Conservation (phyloP, 768 basidiomycete species). For the Mrakia gelida region DNA sequence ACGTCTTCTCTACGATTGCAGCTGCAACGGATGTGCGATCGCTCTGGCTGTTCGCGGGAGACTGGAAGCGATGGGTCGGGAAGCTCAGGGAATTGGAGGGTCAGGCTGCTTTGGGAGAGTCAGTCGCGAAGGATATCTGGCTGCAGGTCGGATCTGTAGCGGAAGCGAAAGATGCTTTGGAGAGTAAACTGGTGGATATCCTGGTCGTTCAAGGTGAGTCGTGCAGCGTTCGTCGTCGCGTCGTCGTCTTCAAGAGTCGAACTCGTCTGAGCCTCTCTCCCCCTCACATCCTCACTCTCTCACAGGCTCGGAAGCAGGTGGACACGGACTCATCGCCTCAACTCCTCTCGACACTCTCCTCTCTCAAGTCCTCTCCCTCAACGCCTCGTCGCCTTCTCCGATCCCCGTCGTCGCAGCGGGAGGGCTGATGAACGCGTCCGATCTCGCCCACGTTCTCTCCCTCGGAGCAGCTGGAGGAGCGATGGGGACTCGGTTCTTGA, state of each 20-base stretch:
- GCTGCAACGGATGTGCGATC: constrained; percentile 49
- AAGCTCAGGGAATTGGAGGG: constrained; percentile 50
- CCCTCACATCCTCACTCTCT: not conserved
- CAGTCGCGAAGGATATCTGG: constrained; percentile 48
- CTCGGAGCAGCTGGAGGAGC: constrained; percentile 67
- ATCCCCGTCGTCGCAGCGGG: constrained; percentile 65
- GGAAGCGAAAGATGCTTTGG: constrained; percentile 58
- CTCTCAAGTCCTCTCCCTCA: constrained; percentile 51
- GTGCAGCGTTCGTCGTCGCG: not conserved
- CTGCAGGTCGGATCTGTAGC: constrained; percentile 61
- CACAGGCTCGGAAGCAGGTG: constrained; percentile 72
- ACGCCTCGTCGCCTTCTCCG: constrained; percentile 32
- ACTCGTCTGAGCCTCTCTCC: not conserved
- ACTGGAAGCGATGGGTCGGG: constrained; percentile 59
- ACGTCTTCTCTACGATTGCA: not conserved
- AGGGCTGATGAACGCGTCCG: constrained; percentile 61
- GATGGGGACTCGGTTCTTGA: constrained; percentile 69
- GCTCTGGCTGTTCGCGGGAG: constrained; percentile 69
- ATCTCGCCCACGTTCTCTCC: constrained; percentile 61
- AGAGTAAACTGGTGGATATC: constrained; percentile 67
- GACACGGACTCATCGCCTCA: constrained; percentile 56
- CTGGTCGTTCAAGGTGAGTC: constrained; percentile 69
- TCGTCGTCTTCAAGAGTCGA: not conserved
- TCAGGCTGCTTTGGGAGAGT: constrained; percentile 36
- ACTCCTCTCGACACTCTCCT: constrained; percentile 60